These are phyloP conservation scores for Fusarium sp. DNA, from an alignment of 2,329 filamentous ascomycete genomes.

Conservation along the genomic window DNA sequence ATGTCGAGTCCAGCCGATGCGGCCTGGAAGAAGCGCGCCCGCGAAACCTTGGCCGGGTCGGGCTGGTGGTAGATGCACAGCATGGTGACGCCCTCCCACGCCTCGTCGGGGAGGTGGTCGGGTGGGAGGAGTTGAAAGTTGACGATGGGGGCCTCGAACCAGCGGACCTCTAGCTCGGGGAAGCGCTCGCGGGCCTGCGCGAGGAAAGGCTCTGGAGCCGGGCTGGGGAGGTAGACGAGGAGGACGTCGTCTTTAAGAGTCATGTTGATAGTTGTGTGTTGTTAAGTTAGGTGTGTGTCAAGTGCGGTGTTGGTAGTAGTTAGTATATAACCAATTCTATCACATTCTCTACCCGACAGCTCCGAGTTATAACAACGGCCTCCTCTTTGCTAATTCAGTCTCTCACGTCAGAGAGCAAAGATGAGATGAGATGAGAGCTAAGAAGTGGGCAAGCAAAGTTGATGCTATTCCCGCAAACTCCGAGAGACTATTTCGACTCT, in stretches of 20 bases:
- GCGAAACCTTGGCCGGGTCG: slow-evolving; percentile 45
- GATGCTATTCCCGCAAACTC: neutral
- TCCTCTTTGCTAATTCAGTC: neutral
- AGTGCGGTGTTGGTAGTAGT: neutral
- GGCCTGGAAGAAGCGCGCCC: slow-evolving; percentile 59
- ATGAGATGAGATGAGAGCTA: neutral
- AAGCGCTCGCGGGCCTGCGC: slow-evolving; percentile 46
- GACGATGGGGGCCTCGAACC: slow-evolving; percentile 40
- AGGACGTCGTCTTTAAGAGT: slow-evolving; percentile 54
- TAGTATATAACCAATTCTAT: neutral
- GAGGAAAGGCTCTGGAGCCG: slow-evolving; percentile 51
- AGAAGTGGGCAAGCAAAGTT: neutral
- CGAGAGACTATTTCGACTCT: neutral
- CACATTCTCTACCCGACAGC: neutral
- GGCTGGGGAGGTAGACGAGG: slow-evolving; percentile 52
- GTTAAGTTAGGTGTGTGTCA: neutral
- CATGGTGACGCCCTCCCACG: slow-evolving; percentile 57
- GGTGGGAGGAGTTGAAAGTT: slow-evolving; percentile 32
- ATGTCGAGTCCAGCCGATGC: slow-evolving; percentile 57
- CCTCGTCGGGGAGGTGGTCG: slow-evolving; percentile 46
- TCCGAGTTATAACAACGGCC: neutral
- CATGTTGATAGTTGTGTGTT: slow-evolving; percentile 23
- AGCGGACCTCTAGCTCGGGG: slow-evolving; percentile 55
- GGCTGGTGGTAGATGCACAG: slow-evolving; percentile 50
- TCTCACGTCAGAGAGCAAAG: neutral